Percentiles rank a stretch among this genome's conserved stretches.
Conservation (phyloP, 2,329 filamentous ascomycete species). For the Daldinia sp. region DNA sequence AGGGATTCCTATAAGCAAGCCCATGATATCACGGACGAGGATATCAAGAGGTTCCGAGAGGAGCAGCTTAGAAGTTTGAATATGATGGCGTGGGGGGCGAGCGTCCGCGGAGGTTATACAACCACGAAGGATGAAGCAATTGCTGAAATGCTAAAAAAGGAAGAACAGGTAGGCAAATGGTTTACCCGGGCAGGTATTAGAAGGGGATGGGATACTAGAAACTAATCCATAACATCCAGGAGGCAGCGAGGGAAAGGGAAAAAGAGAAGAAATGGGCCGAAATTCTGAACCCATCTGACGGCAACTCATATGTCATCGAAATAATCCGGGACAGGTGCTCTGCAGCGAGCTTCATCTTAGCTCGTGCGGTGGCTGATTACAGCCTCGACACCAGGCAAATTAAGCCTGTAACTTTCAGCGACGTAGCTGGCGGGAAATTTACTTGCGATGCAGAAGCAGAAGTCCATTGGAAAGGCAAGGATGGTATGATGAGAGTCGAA, state of each 20-base stretch:
- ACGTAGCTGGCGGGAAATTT: too few relatives aligned
- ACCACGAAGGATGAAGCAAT: background rate
- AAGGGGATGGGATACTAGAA: background rate
- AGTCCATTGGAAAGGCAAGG: constrained; percentile 3
- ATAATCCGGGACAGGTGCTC: constrained; percentile 11
- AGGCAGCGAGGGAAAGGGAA: background rate
- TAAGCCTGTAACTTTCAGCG: too few relatives aligned
- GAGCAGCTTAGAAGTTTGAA: background rate
- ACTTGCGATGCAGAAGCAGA: too few relatives aligned
- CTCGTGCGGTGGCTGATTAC: background rate
- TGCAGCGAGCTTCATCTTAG: background rate
- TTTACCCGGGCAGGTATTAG: background rate
- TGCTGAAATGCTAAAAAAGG: background rate
- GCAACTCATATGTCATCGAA: constrained; percentile 1
- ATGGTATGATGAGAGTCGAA: background rate
- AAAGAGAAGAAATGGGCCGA: constrained; percentile 1
- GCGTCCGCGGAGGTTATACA: background rate
- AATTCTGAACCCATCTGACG: background rate
- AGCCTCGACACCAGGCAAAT: background rate
- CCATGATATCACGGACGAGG: background rate
- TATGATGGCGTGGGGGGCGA: background rate
- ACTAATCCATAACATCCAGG: background rate
- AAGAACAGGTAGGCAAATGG: background rate
- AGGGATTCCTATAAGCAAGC: background rate
- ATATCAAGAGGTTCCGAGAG: background rate